Evolutionary conservation across 2,329 filamentous ascomycete genomes (phyloP), one percentile per base, ranked within the genome.

Genomic region (Alternaria brassicicola): DNA sequence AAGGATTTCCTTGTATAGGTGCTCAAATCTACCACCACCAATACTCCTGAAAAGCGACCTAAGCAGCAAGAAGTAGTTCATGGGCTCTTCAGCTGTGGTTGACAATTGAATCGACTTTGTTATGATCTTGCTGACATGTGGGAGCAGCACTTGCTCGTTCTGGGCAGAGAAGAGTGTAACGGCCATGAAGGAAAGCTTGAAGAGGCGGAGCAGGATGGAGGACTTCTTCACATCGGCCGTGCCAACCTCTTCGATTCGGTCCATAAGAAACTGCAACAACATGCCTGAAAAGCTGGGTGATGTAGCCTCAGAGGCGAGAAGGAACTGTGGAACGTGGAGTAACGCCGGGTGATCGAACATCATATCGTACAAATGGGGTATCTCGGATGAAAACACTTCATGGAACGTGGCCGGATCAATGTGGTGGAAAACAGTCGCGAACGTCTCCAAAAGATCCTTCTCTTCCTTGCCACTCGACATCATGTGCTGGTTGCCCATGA

Each of bases 161-260:
- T 97, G 93, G 8, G 86, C 85, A 0, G 93, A 93, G 76, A 99
- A 99, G 1, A 99, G 83, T 0, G 95, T 99, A 36, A 99, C 95
- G 0, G 96, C 96, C 95, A 99, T 99, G 77, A 99, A 99, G 0
- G 94, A 96, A 49, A 99, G 80, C 79, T 99, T 99, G 81, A 98
- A 99, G 50, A 99, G 87, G 54, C 96, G 87, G 49, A 99, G 81
- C 31, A 99, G 81, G 46, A 99, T 97, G 6, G 93, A 94, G 0
- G 95, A 94, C 77, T 94, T 96, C 73, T 92, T 93, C 52, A 95
- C 89, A 77, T 99, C 93, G 7, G 90, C 88, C 0, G 92, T 95
- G 21, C 95, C 95, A 41, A 99, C 93, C 74, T 99, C 91, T 63
- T 96, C 91, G 57, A 99, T 96, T 52, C 92, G 90, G 69, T 94